These are phyloP conservation scores for Aspergillus tanneri DNA, from an alignment of 2,329 filamentous ascomycete genomes.

Conservation along the genomic window DNA sequence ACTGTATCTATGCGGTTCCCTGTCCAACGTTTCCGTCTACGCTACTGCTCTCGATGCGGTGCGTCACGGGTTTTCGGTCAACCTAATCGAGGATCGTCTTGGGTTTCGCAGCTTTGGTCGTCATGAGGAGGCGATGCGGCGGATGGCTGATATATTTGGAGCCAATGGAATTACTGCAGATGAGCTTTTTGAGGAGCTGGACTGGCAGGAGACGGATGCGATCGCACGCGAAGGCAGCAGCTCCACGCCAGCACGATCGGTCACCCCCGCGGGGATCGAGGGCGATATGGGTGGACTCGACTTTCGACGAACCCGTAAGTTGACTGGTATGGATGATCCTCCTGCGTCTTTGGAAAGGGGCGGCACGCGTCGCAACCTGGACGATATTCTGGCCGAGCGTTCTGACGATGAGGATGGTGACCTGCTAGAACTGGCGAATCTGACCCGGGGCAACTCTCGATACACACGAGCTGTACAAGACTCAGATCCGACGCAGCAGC, in stretches of 20 bases:
- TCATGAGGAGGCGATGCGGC: slow-evolving; percentile 68
- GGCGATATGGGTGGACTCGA: slow-evolving; percentile 36
- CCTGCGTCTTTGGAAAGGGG: slow-evolving; percentile 8
- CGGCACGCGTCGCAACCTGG: slow-evolving; percentile 12
- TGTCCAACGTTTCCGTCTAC: slow-evolving; percentile 85
- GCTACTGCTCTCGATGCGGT: slow-evolving; percentile 90
- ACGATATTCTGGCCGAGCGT: slow-evolving; percentile 14
- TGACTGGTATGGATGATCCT: slow-evolving; percentile 9
- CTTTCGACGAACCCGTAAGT: slow-evolving; percentile 22
- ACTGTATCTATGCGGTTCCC: slow-evolving; percentile 80
- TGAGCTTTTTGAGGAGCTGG: slow-evolving; percentile 56
- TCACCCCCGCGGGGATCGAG: slow-evolving; percentile 34
- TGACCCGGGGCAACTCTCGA: slow-evolving; percentile 21
- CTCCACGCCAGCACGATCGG: slow-evolving; percentile 16
- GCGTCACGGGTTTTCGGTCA: slow-evolving; percentile 82
- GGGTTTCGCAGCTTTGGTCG: slow-evolving; percentile 71
- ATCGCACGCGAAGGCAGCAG: slow-evolving; percentile 31
- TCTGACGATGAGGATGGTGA: slow-evolving; percentile 19
- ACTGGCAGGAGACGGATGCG: slow-evolving; percentile 43
- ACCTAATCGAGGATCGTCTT: slow-evolving; percentile 82
- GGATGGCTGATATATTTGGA: slow-evolving; percentile 72
- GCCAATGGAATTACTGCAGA: slow-evolving; percentile 63
- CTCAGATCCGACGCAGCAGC: slow-evolving; percentile 1
- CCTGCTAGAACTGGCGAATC: slow-evolving; percentile 20
- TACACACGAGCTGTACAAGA: slow-evolving; percentile 8